Evolutionary conservation across 192 early-diverging fungal species (phyloP), one percentile per base, ranked within the genome.

Genomic region (Lobosporangium transversale): DNA sequence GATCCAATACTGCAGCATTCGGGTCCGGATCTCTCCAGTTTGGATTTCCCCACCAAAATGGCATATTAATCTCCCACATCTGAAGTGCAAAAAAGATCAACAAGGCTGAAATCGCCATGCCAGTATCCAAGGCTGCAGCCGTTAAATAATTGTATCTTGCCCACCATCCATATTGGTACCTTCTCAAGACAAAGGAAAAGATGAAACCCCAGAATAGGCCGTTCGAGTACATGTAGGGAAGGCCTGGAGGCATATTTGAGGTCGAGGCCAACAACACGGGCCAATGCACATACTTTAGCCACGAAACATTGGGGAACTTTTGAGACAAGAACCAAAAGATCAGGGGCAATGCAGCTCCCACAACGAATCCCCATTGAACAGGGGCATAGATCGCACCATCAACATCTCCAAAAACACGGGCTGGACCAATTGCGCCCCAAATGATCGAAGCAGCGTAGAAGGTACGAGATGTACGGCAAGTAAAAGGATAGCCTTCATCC

Each of bases 341-440:
- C 14, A 68, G 6, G 3, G 73, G 73, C 27, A 76, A n/a, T 8
- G 35, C 14, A 6, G 64, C 58, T 21, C 73, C 73, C 3, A 68
- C 50, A 15, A 68, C 5, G 57, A 76, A 76, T 0, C 57, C 73
- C 73, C 65, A 68, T 32, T 66, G 63, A 24, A 68, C 26, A 4
- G 40, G 21, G 3, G 36, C 15, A 15, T 66, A 66, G 36, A 53
- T 10, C 14, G 54, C 73, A 36, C 53, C 65, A 11, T 61, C 58
- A 32, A 54, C 33, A 52, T 33, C 26, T 15, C 79, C 79, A 62
- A 87, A 89, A 52, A 89, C 76, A 24, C 75, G 70, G 31, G 62
- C 58, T 3, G 89, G 89, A 21, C 82, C 86, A 55, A 90, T 78
- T n/a, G 82, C 83, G 32, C 90, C 90, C 86, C 86, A 91, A 20